Conservation (phyloP, 441 rosid genomes). For the Gossypium schwendimanii region DNA sequence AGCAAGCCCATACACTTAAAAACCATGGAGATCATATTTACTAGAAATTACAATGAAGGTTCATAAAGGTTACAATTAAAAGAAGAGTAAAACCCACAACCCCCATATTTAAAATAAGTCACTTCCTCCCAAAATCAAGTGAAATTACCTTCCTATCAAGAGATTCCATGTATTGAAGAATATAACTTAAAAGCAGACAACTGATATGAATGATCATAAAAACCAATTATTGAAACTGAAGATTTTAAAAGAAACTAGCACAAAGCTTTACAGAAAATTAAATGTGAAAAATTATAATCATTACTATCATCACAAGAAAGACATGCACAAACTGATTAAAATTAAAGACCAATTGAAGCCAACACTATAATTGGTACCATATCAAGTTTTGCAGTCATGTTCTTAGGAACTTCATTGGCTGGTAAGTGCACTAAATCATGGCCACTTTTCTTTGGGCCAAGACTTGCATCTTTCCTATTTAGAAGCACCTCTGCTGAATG, state of each 20-base stretch:
- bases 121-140: not conserved
- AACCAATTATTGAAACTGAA: not conserved
- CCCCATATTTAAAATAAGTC: not conserved
- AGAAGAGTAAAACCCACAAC: not conserved
- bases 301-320: not conserved
- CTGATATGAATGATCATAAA: not conserved
- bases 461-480: slow-evolving; percentile 22
- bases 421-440: slow-evolving; percentile 29
- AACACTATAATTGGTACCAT: slow-evolving; percentile 32
- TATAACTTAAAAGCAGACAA: not conserved
- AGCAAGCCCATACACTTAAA: not conserved
- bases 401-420: slow-evolving; percentile 33
- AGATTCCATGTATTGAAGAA: not conserved
- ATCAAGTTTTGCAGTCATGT: slow-evolving; percentile 34
- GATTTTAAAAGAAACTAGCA: not conserved
- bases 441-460: slow-evolving; percentile 24
- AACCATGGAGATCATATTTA: not conserved
- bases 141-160: not conserved
- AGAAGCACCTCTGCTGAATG: slow-evolving; percentile 50
- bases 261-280: not conserved
- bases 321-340: slow-evolving; percentile 4
- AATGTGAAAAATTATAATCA: not conserved
- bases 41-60: not conserved
- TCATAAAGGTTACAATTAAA: not conserved
- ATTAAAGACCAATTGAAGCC: slow-evolving; percentile 11